A percentile compares a stretch with the other conserved stretches of the same genome.
phyloP scores from a whole-genome alignment of 1,284 basidiomycete genomes.

The Inonotus hispidus region DNA sequence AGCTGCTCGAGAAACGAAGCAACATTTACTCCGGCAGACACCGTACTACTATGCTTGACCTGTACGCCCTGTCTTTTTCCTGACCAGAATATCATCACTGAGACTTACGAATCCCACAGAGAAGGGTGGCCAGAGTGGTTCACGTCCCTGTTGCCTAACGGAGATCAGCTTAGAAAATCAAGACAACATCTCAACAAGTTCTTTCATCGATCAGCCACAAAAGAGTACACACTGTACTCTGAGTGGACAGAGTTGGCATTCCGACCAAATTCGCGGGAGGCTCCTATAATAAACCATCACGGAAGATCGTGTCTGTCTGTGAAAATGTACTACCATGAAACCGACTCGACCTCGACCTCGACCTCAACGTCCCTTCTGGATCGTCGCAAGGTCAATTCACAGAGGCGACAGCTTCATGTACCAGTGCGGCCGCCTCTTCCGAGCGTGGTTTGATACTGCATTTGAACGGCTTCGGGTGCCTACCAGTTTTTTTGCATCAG shows the following conservation, averaged over 20 bases:
- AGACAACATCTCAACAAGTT: constrained; percentile 5
- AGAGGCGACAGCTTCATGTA: too few species aligned
- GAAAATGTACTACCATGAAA: too few species aligned
- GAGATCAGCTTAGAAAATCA: constrained; percentile 1
- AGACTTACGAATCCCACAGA: neutral
- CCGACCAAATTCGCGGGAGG: too few species aligned
- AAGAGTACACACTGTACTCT: too few species aligned
- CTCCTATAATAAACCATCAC: too few species aligned
- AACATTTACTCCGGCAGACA: constrained; percentile 23
- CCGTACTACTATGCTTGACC: constrained; percentile 11
- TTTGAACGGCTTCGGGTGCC: constrained; percentile 16
- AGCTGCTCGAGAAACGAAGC: constrained; percentile 24
- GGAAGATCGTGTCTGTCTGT: too few species aligned
- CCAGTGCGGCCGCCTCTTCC: too few species aligned
- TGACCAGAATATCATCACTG: neutral
- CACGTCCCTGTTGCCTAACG: constrained; percentile 3
- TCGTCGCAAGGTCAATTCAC: too few species aligned
- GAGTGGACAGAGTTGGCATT: too few species aligned
- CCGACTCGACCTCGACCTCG: too few species aligned
- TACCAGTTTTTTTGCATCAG: too few species aligned
- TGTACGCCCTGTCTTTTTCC: neutral
- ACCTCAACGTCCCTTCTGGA: too few species aligned
- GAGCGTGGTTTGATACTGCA: constrained; percentile 16
- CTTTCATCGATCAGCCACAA: neutral
- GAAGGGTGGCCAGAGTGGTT: neutral